These are phyloP conservation scores for Trichosporon ovoides DNA, from an alignment of 1,284 basidiomycete species.

Conservation along the genomic window DNA sequence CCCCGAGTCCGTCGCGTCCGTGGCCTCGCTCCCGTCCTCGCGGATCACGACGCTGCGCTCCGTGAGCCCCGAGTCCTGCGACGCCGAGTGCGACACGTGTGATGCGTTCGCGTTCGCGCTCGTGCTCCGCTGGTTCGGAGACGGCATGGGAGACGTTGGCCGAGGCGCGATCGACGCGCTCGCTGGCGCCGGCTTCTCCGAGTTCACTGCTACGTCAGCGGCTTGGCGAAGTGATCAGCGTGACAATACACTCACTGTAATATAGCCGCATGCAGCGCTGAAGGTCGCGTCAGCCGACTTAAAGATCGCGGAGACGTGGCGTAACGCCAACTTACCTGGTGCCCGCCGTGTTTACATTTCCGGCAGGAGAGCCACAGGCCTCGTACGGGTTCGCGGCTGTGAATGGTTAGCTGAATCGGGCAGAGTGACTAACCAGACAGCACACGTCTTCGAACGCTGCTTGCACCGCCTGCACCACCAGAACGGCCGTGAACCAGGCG, in stretches of 20 bases:
- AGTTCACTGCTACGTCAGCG: not conserved
- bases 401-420: not conserved
- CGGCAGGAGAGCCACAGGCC: slow-evolving; percentile 41
- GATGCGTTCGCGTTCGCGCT: not conserved
- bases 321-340: slow-evolving; percentile 24
- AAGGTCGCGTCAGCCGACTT: slow-evolving; percentile 6
- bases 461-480: slow-evolving; percentile 43
- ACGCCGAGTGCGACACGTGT: not conserved
- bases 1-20: slow-evolving; percentile 14
- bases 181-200: not conserved
- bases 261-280: slow-evolving; percentile 38
- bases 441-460: slow-evolving; percentile 32
- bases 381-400: slow-evolving; percentile 32
- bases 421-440: slow-evolving; percentile 31
- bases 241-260: slow-evolving; percentile 25
- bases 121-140: slow-evolving; percentile 1
- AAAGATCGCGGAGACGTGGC: too few species aligned
- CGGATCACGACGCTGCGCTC: slow-evolving; percentile 1
- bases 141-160: not conserved
- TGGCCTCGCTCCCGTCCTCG: slow-evolving; percentile 7
- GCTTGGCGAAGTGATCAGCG: not conserved
- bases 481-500: slow-evolving; percentile 29
- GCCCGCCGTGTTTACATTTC: slow-evolving; percentile 42
- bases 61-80: slow-evolving; percentile 9
- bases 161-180: not conserved